Evolutionary conservation across 257 asterid species (phyloP).

Genomic region (Nicotiana tabacum): DNA sequence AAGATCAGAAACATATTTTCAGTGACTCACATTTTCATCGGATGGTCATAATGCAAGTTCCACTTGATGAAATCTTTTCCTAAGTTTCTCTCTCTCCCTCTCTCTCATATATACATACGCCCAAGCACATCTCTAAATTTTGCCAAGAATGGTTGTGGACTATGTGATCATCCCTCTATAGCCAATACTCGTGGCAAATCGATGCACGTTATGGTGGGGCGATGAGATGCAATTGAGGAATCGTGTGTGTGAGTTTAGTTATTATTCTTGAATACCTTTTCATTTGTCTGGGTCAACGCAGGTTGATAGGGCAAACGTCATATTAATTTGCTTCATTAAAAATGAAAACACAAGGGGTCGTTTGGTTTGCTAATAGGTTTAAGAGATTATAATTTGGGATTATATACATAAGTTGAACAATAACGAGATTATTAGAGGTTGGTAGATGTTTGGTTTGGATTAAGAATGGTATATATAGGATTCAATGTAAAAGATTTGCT

Average conservation of each 20-base stretch:
- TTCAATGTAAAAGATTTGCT: no score
- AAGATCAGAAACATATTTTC: constrained; percentile 7
- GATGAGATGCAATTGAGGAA: not conserved
- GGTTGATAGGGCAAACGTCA: not conserved
- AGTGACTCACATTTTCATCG: not conserved
- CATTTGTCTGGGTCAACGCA: not conserved
- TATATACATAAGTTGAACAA: no score
- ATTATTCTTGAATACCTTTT: not conserved
- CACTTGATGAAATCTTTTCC: not conserved
- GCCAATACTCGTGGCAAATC: not conserved
- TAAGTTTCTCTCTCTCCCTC: not conserved
- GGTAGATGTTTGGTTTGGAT: no score
- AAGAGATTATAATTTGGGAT: no score
- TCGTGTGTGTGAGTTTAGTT: not conserved
- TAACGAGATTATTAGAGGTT: no score
- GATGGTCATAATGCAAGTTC: constrained; percentile 3
- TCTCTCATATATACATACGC: no score
- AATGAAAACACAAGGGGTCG: not conserved
- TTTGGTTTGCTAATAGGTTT: no score
- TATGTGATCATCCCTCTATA: not conserved
- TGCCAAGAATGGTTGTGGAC: not conserved
- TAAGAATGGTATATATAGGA: no score
- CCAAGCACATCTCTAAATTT: not conserved
- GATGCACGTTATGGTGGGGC: not conserved
- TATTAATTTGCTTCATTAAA: not conserved